A percentile compares a stretch with the other conserved stretches of the same genome.
Conservation (phyloP, 345 rosid species). For the Populus tremula region DNA sequence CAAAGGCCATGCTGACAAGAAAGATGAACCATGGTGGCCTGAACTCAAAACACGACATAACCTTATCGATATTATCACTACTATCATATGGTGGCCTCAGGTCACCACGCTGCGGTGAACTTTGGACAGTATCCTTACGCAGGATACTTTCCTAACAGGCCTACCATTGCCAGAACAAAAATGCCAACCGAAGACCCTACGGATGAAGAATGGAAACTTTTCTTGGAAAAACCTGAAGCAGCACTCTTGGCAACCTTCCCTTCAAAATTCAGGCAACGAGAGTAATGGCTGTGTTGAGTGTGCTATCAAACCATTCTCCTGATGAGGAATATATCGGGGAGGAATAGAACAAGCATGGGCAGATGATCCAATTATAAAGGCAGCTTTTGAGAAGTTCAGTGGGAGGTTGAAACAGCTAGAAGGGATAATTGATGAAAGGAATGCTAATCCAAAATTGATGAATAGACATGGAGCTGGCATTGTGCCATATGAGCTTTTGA, state of each 20-base stretch:
- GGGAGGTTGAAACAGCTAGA: conserved; percentile 20
- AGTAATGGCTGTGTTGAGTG: conserved; percentile 20
- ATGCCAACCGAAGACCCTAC: conserved; percentile 47
- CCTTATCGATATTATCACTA: conserved; percentile 37
- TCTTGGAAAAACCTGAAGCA: conserved; percentile 34
- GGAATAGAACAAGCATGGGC: conserved; percentile 22
- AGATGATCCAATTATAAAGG: conserved; percentile 22
- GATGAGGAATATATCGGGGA: conserved; percentile 31
- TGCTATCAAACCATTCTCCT: conserved; percentile 27
- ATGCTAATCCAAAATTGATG: conserved; percentile 3
- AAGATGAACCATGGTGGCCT: conserved; percentile 57
- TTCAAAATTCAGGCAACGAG: conserved; percentile 47
- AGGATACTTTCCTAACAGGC: conserved; percentile 51
- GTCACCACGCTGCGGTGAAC: conserved; percentile 54
- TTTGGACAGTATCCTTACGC: conserved; percentile 50
- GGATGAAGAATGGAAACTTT: conserved; percentile 32
- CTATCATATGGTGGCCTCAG: conserved; percentile 43
- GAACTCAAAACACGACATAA: conserved; percentile 25
- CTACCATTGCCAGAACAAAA: conserved; percentile 39
- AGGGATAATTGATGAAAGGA: conserved; percentile 26
- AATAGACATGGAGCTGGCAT: conserved; percentile 31
- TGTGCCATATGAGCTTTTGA: conserved; percentile 23
- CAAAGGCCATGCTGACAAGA: conserved; percentile 51
- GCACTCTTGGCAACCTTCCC: conserved; percentile 37
- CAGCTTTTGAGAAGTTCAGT: conserved; percentile 29